Base-by-base conservation (phyloP, 2,329 filamentous ascomycete species). In the Fusarium sacchari region DNA sequence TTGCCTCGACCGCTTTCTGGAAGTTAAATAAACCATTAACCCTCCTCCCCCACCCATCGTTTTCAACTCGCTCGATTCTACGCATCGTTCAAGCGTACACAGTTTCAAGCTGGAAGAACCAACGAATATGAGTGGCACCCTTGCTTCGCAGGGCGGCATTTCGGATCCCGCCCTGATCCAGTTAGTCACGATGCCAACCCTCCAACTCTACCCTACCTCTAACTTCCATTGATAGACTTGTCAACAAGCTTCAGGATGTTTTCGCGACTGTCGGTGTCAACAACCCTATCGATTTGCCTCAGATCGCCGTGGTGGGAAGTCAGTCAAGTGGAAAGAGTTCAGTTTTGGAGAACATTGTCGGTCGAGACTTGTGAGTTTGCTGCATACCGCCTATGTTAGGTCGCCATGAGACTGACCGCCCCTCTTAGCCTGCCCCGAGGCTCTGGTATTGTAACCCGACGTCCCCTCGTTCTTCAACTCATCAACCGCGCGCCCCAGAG, bases 311-410 rank as follows among this genome's bases (percentile, higher is more conserved):
- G 77, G 96, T 99, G 65, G 96, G 96, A 81, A 98, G 95, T 84
- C 96, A 99, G 87, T 99, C 96, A 26, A 98, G 96, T 84, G 96
- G 96, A 86, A 99, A 99, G 91, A 98, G 95, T 88, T 99, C 96
- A 24, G 96, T 99, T 78, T 86, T 99, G 80, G 96, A 99, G 85
- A 99, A 99, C 81, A 99, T 99, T 80, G 96, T 99, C 65, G 96
- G 96, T 67, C 91, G 96, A 87, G 96, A 99, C 86, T 99, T 99
- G 96, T 98, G 88, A 86, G 94, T 88, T 43, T 69, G 36, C 68
- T 64, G 53, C 63, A 64, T 59, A 58, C 64, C 60, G 60, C 58
- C 59, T 67, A 63, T 65, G 46, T 58, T 56, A 30, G 42, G 44
- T 56, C 40, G 49, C 20, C 40, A 52, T 42, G 30, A 55, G 43